Base-by-base conservation (phyloP, 768 basidiomycete species). In the Mycena kentingensis region DNA sequence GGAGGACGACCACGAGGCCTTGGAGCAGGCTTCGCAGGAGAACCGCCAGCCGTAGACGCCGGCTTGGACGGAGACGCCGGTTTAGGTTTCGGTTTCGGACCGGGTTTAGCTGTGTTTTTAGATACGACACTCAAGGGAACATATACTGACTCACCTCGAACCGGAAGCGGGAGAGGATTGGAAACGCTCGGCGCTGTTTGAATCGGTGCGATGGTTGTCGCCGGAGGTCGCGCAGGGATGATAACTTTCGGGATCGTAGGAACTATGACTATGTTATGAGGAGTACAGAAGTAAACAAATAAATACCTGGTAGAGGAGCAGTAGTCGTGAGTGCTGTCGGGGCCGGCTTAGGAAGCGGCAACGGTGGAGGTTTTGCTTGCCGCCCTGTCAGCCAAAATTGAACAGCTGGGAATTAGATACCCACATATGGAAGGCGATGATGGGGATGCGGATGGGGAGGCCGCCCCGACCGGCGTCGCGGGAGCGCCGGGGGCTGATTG, bases 31-130 rank as follows among this genome's bases (percentile, higher is more conserved):
- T 42, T 55, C 10, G 8, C 27, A 32, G 5, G 21, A 3, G 21
- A 26, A 49, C n/a, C 42, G 49, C 18, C 15, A 22, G 41, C 24
- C 19, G n/a, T 1, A 11, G 31, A 46, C 12, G 6, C n/a, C 15
- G 5, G 1, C 22, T 6, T 28, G 13, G 18, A n/a, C 6, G 13
- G 25, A 29, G 12, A 31, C 37, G 52, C 29, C 13, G 49, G 25
- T 36, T 51, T 48, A 11, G 49, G 27, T 38, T 28, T 19, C 28
- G 49, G 55, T 28, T 51, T 52, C 3, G 58, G 58, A 15, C 50
- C 58, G 29, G 58, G 53, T 32, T 59, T 59, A 18, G 16, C 58
- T 60, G 58, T 45, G 24, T 59, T 52, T 18, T 16, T 53, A 54
- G 10, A 24, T 39, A 18, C 25, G 13, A 24, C 32, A n/a, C 21